phyloP scores from a whole-genome alignment of 495 filamentous ascomycete genomes.

The Aspergillus haitiensis region DNA sequence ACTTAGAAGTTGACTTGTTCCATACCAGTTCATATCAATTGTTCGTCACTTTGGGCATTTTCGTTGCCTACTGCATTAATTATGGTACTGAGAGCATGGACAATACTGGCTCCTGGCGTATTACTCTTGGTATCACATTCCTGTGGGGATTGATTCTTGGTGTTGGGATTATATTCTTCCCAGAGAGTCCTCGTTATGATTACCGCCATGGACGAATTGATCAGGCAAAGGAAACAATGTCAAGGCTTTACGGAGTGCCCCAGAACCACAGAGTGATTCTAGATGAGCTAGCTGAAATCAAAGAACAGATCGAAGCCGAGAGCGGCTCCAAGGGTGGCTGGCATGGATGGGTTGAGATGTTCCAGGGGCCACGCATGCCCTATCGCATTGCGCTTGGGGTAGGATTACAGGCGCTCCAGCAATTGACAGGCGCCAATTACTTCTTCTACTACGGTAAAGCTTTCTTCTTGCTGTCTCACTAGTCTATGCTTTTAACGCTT shows the following conservation, averaged over 20 bases:
- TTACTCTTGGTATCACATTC: slow-evolving; percentile 76
- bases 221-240: slow-evolving; percentile 46
- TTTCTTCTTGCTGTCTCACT: background rate
- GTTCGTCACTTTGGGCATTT: slow-evolving; percentile 84
- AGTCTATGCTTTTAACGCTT: background rate
- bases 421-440: slow-evolving; percentile 54
- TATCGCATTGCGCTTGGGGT: slow-evolving; percentile 68
- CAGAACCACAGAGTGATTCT: slow-evolving; percentile 57
- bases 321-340: slow-evolving; percentile 31
- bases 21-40: slow-evolving; percentile 63
- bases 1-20: background rate
- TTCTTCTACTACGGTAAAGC: slow-evolving; percentile 67
- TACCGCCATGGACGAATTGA: slow-evolving; percentile 62
- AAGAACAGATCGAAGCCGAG: slow-evolving; percentile 54
- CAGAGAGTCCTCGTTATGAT: slow-evolving; percentile 71
- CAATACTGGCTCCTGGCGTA: slow-evolving; percentile 63
- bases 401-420: slow-evolving; percentile 55
- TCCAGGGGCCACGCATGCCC: slow-evolving; percentile 65
- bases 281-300: slow-evolving; percentile 60
- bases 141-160: slow-evolving; percentile 71
- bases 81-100: slow-evolving; percentile 60
- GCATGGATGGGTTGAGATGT: slow-evolving; percentile 45
- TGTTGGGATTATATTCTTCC: slow-evolving; percentile 60
- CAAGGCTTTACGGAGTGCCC: slow-evolving; percentile 68
- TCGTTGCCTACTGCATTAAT: slow-evolving; percentile 76